Percentiles rank a stretch among this genome's conserved stretches.
Conservation (phyloP, 129 eudicot genomes). For the Tanacetum coccineum region DNA sequence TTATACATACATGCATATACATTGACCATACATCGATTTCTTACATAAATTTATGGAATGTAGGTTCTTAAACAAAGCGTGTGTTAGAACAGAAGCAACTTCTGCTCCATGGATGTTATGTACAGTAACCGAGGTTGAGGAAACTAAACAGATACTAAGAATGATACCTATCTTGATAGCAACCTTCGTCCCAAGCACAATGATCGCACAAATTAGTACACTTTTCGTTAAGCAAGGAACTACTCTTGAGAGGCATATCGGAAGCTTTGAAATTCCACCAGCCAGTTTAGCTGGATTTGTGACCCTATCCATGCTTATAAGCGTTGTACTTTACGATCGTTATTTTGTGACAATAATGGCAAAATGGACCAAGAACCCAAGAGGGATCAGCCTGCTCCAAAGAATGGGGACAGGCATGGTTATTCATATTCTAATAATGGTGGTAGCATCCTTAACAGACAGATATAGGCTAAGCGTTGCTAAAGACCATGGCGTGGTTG, state of each 20-base stretch:
- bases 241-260: slow-evolving; percentile 50
- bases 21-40: not conserved
- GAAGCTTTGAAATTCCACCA: slow-evolving; percentile 59
- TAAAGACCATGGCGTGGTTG: slow-evolving; percentile 51
- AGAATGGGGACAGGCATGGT: slow-evolving; percentile 70
- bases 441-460: slow-evolving; percentile 53
- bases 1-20: not conserved
- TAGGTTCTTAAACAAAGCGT: slow-evolving; percentile 65
- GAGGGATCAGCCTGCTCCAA: slow-evolving; percentile 73
- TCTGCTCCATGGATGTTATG: slow-evolving; percentile 57
- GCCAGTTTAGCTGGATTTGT: slow-evolving; percentile 66
- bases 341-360: slow-evolving; percentile 41
- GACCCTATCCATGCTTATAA: slow-evolving; percentile 60
- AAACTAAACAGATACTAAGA: slow-evolving; percentile 60
- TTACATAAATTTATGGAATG: not conserved
- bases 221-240: slow-evolving; percentile 84
- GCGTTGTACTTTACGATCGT: slow-evolving; percentile 60
- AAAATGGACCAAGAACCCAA: slow-evolving; percentile 65
- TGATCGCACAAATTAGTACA: slow-evolving; percentile 64
- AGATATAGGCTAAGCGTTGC: slow-evolving; percentile 52
- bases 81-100: slow-evolving; percentile 39
- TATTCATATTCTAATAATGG: slow-evolving; percentile 61
- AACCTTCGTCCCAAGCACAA: slow-evolving; percentile 62
- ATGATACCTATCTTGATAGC: slow-evolving; percentile 67
- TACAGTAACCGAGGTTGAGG: slow-evolving; percentile 73